A percentile compares a stretch with the other conserved stretches of the same genome.
phyloP scores from a whole-genome alignment of 768 basidiomycete genomes.

The Naganishia kalamii region DNA sequence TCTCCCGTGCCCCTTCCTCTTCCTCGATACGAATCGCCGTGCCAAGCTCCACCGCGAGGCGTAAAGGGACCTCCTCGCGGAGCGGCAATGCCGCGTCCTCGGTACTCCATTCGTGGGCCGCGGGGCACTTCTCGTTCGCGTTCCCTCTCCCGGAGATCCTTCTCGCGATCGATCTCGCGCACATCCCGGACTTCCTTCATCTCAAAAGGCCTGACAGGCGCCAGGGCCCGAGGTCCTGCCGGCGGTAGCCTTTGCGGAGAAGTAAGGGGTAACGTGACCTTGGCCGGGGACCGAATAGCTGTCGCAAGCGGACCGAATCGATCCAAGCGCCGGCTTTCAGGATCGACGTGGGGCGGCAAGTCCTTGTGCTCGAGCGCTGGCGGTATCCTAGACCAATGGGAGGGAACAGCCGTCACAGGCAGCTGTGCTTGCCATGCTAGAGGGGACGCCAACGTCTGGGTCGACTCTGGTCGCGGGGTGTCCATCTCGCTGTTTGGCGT shows the following conservation, averaged over 20 bases:
- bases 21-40: conserved; percentile 17
- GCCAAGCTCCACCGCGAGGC: conserved; percentile 18
- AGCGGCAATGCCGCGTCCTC: not conserved
- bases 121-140: conserved; percentile 13
- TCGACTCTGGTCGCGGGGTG: not conserved
- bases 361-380: conserved; percentile 15
- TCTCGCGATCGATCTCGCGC: conserved; percentile 11
- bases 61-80: conserved; percentile 9
- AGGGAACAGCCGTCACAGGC: not conserved
- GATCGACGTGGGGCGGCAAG: conserved; percentile 18
- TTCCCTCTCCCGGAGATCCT: not conserved
- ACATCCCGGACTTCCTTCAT: not conserved
- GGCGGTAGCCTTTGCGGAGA: conserved; percentile 14
- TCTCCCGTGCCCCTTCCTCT: conserved; percentile 14
- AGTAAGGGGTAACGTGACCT: not conserved
- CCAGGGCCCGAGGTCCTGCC: conserved; percentile 16
- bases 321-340: not conserved
- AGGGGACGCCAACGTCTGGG: not conserved
- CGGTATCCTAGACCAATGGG: conserved; percentile 15
- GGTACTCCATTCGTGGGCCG: conserved; percentile 16
- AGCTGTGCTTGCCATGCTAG: not conserved
- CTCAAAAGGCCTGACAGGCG: not conserved
- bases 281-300: not conserved
- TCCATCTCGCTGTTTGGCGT: not conserved
- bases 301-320: not conserved